phyloP scores from a whole-genome alignment of 108 stramenopile species.

The Cyclotella distinguenda region DNA sequence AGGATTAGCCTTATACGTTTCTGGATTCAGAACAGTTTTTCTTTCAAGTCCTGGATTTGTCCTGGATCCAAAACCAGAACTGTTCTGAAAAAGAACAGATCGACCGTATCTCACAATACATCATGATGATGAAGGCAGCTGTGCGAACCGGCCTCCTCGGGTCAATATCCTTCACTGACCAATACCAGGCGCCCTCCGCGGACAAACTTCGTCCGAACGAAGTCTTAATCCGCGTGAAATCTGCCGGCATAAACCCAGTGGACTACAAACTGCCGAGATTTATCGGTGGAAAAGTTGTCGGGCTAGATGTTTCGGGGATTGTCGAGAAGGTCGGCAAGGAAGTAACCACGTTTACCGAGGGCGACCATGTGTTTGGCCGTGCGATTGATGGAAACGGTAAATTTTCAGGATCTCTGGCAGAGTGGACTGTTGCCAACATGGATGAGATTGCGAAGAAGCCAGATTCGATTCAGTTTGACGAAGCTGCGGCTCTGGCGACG shows the following conservation, averaged over 20 bases:
- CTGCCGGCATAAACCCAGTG: constrained; percentile 58
- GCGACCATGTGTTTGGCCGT: constrained; percentile 43
- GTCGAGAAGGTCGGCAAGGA: constrained; percentile 29
- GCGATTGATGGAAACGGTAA: constrained; percentile 3
- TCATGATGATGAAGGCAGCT: constrained; percentile 40
- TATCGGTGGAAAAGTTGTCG: constrained; percentile 20
- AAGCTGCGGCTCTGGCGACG: constrained; percentile 35
- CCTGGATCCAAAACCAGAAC: too few species aligned
- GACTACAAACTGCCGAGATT: constrained; percentile 51
- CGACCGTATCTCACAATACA: too few species aligned
- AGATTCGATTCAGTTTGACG: constrained; percentile 27
- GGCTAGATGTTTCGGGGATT: constrained; percentile 41
- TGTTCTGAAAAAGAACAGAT: too few species aligned
- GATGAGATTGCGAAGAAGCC: constrained; percentile 35
- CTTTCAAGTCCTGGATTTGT: too few species aligned
- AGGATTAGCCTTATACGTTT: too few species aligned
- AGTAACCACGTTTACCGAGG: constrained; percentile 26
- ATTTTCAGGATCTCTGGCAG: constrained; percentile 35
- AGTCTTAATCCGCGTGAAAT: constrained; percentile 47
- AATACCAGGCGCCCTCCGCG: constrained; percentile 15
- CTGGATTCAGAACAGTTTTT: too few species aligned
- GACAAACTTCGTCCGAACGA: constrained; percentile 23
- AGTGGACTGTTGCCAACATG: constrained; percentile 11
- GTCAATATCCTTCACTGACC: constrained; percentile 28
- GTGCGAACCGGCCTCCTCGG: constrained; percentile 44